Evolutionary conservation across 2,329 filamentous ascomycete genomes (phyloP).

Genomic region (Metarhizium album): DNA sequence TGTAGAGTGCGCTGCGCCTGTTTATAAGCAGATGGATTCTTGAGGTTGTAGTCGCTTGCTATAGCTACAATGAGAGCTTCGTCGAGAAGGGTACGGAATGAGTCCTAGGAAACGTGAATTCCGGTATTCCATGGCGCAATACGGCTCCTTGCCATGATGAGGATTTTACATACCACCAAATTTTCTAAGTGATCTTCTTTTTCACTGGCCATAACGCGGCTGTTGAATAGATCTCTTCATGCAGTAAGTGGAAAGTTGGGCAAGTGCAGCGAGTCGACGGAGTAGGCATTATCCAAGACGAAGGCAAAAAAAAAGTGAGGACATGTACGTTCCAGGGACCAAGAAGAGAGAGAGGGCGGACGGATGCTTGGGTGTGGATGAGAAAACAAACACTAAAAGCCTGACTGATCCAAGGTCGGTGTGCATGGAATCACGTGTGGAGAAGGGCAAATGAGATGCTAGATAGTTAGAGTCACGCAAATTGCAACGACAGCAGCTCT

Average conservation of each 20-base stretch:
- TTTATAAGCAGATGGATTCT: constrained; percentile 37
- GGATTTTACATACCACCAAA: constrained; percentile 18
- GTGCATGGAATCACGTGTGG: not conserved
- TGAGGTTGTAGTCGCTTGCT: constrained; percentile 59
- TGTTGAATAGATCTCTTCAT: not conserved
- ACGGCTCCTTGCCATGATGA: not conserved
- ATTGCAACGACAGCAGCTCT: not conserved
- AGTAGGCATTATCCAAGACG: not conserved
- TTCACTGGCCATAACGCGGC: constrained; percentile 14
- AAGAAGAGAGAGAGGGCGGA: not conserved
- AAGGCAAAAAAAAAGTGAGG: not conserved
- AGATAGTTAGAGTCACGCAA: not conserved
- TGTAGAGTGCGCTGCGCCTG: constrained; percentile 50
- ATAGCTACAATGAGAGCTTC: constrained; percentile 69
- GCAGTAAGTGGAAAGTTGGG: not conserved
- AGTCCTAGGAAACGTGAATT: constrained; percentile 50
- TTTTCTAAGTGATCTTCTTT: constrained; percentile 15
- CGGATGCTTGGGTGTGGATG: not conserved
- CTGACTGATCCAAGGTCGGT: not conserved
- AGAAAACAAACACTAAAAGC: not conserved
- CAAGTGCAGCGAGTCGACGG: not conserved
- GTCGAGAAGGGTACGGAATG: constrained; percentile 67
- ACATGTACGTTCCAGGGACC: not conserved
- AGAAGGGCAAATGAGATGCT: not conserved
- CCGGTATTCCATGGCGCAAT: no score